Evolutionary conservation across 371 early-diverging fungal species (phyloP), one percentile per base, ranked within the genome.

Genomic region (Furculomyces boomerangus): DNA sequence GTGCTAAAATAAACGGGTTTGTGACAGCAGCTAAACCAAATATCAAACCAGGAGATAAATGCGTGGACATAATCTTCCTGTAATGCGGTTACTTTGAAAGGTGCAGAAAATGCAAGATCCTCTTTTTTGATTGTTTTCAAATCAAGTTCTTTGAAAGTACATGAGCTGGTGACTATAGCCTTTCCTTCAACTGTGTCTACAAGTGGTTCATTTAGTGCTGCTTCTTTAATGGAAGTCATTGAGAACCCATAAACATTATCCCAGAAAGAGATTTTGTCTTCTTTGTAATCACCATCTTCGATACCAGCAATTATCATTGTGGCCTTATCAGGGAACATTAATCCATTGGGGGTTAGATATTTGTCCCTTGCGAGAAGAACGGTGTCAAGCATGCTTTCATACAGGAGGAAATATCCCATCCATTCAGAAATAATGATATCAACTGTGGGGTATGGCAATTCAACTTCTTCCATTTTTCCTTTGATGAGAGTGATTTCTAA

Each of bases 351-450:
- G 39, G 72, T 77, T 58, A 97, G 78, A 73, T 88, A 95, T 65
- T 79, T 79, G 75, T 97, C 95, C 61, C 98, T 81, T 16, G 98
- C 98, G 50, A 79, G 75, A 40, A 97, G 75, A 24, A 97, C 98
- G 3, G 94, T 91, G 70, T 97, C 95, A 65, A 97, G 75, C 98
- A 97, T 97, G 67, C 88, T 87, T 66, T 97, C 96, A 67, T 90
- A 95, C 47, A 95, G 74, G 65, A 95, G 76, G 66, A 93, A 94
- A 79, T 97, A 95, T 27, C 98, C 98, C 93, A 97, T 97, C 98
- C 98, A 97, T 69, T 97, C 98, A 2, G 90, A 90, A 53, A 97
- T 89, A 59, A 97, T 94, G 50, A 93, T 88, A 60, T 90, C 91
- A 22, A 90, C 91, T 55, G 81, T 75, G 53, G 86, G 81, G 26